Evolutionary conservation across 176 grass and related monocot genomes (phyloP), one percentile per base, ranked within the genome.

Genomic region (Cenchrus fungigraminus): DNA sequence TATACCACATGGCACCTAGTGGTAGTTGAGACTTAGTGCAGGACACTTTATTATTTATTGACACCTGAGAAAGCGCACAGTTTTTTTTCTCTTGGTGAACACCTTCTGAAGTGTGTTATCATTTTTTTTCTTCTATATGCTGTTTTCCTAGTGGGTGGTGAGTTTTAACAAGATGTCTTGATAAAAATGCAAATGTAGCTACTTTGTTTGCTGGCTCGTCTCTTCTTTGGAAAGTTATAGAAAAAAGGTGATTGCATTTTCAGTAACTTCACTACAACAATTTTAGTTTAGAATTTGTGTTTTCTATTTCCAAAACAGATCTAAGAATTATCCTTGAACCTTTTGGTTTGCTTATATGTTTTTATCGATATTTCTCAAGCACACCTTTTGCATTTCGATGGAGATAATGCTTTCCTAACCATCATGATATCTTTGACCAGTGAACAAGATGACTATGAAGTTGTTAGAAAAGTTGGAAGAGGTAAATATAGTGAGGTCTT

Each of bases 401-500:
- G 16, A 64, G 25, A 58, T 77, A 77, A 83, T 77, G 78, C 45
- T 34, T 61, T 44, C 8, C 44, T 80, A 83, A 86, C 65, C n/a
- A 72, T 71, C 64, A 1, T 44, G 22, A 55, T 88, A 16, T 85
- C 50, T 88, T 73, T 85, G 15, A 87, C 54, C 93, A 99, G 97
- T 79, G 90, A 96, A 60, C 97, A 99, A 59, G 97, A 99, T 89
- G 88, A 94, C 79, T 99, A 99, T 72, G 97, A 96, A 83, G 88
- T 99, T 85, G 90, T 99, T 45, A 92, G 92, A 65, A 99, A 99
- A 83, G 88, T 99, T 82, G 94, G 97, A 79, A 94, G 97, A 88
- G 97, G 97, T 50, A 99, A 99, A 88, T 99, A 99, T 63, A 96
- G 97, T 84, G 97, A 99, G 73, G 97, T 99, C 29, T 99, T 99